phyloP scores from a whole-genome alignment of 78 protist species.

The Dictyostelium firmibasis region DNA sequence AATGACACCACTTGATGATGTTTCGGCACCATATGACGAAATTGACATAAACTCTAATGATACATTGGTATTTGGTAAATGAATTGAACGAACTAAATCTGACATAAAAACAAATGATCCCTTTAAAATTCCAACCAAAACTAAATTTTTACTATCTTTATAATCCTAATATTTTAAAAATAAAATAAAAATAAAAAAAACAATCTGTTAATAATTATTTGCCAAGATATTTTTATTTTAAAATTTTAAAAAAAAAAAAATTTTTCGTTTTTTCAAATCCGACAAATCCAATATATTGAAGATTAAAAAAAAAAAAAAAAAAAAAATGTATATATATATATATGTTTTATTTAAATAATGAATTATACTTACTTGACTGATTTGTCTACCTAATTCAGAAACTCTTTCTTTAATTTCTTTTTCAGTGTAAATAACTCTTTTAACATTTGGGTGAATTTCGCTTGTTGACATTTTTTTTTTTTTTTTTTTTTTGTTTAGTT shows the following conservation, averaged over 20 bases:
- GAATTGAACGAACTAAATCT: constrained; percentile 61
- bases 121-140: constrained; percentile 71
- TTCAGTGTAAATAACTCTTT: constrained; percentile 26
- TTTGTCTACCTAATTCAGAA: constrained; percentile 9
- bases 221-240: not conserved
- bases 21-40: constrained; percentile 54
- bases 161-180: constrained; percentile 19
- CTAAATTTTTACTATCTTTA: constrained; percentile 64
- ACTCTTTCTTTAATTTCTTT: constrained; percentile 43
- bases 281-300: no score
- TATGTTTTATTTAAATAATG: no score
- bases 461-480: not conserved
- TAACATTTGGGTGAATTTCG: constrained; percentile 47
- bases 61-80: constrained; percentile 68
- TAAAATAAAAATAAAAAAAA: not conserved
- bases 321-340: no score
- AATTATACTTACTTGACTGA: not conserved
- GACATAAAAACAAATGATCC: constrained; percentile 82
- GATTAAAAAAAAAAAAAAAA: no score
- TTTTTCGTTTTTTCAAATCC: no score
- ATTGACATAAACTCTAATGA: constrained; percentile 75
- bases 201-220: not conserved
- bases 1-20: constrained; percentile 58
- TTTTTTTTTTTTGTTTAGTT: not conserved
- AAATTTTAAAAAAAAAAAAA: no score